A percentile compares a stretch with the other conserved stretches of the same genome.
Conservation (phyloP, 2,329 filamentous ascomycete species). For the Chrysoporthe cubensis region DNA sequence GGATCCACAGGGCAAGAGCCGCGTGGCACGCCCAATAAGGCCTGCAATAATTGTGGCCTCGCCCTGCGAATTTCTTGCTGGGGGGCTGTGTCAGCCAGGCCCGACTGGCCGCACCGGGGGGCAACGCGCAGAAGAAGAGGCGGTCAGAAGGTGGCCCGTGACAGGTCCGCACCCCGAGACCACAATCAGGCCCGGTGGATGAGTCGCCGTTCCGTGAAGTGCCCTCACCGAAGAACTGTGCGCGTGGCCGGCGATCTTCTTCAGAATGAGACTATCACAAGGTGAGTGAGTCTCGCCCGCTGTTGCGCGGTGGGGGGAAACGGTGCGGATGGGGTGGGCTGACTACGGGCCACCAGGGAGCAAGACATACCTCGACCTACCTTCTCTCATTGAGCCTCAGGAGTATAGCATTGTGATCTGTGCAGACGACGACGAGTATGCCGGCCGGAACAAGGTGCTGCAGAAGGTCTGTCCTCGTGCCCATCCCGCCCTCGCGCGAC, state of each 20-base stretch:
- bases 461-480: slow-evolving; percentile 24
- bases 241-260: slow-evolving; percentile 10
- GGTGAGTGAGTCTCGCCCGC: slow-evolving; percentile 18
- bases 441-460: slow-evolving; percentile 25
- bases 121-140: neutral
- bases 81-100: slow-evolving; percentile 3
- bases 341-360: slow-evolving; percentile 21
- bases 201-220: slow-evolving; percentile 13
- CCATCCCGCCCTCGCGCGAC: too few relatives aligned
- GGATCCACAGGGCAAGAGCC: slow-evolving; percentile 11
- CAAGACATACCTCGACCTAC: slow-evolving; percentile 30
- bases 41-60: slow-evolving; percentile 16
- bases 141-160: slow-evolving; percentile 28
- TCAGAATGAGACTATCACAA: slow-evolving; percentile 30
- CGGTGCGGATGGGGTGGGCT: slow-evolving; percentile 12
- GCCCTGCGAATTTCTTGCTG: neutral
- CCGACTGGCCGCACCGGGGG: neutral
- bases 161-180: slow-evolving; percentile 20
- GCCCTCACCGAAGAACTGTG: slow-evolving; percentile 6
- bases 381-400: slow-evolving; percentile 27
- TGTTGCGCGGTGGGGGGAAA: neutral
- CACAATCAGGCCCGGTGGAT: slow-evolving; percentile 25
- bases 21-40: slow-evolving; percentile 18
- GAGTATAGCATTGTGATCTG: slow-evolving; percentile 29
- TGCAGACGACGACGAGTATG: slow-evolving; percentile 29